A percentile compares a stretch with the other conserved stretches of the same genome.
Evolutionary conservation across 345 rosid species (phyloP).

Genomic region (Rhodomyrtus tomentosa): DNA sequence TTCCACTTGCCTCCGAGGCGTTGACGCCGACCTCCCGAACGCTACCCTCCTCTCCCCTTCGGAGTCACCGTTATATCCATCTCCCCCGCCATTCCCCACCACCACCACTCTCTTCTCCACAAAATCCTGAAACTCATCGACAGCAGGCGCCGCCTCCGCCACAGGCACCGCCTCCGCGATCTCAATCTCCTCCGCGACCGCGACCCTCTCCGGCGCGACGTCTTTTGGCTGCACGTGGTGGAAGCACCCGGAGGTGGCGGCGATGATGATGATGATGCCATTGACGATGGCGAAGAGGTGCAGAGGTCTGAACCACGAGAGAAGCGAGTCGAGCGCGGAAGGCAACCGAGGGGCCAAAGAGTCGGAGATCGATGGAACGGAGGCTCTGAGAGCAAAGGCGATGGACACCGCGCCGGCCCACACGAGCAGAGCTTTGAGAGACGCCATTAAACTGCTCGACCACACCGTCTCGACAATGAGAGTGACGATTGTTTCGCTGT

Average conservation of each 20-base stretch:
- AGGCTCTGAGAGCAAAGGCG: constrained; percentile 18
- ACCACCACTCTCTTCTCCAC: background rate
- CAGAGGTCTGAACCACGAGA: constrained; percentile 49
- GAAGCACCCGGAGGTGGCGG: constrained; percentile 30
- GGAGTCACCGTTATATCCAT: background rate
- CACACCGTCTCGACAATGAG: background rate
- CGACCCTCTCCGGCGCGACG: background rate
- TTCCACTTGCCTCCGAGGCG: constrained; percentile 6
- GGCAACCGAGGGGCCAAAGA: constrained; percentile 26
- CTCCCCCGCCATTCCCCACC: constrained; percentile 4
- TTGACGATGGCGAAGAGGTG: constrained; percentile 40
- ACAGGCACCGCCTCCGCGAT: background rate
- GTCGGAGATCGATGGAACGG: constrained; percentile 19
- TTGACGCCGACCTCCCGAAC: constrained; percentile 6
- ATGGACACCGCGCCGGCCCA: constrained; percentile 19
- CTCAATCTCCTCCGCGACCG: background rate
- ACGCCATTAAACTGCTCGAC: background rate
- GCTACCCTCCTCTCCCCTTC: constrained; percentile 9
- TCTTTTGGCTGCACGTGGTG: background rate
- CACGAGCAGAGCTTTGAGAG: constrained; percentile 21
- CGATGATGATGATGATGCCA: constrained; percentile 42
- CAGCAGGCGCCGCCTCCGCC: background rate
- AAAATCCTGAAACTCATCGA: background rate
- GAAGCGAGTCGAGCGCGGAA: constrained; percentile 20
- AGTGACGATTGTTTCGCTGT: background rate